phyloP scores from a whole-genome alignment of 805 yeast species.

The Candida wancherniae region DNA sequence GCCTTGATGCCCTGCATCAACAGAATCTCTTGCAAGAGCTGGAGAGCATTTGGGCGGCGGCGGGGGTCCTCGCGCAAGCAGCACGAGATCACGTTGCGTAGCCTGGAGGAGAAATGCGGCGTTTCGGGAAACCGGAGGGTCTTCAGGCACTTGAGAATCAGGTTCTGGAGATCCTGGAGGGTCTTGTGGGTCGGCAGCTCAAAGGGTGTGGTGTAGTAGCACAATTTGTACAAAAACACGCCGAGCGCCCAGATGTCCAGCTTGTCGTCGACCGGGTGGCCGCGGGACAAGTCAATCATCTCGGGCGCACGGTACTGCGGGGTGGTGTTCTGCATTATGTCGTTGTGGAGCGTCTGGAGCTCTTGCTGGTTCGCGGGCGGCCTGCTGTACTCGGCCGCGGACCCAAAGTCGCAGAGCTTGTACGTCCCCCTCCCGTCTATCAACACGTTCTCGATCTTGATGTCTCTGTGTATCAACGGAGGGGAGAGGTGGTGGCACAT shows the following conservation, averaged over 20 bases:
- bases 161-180: slow-evolving; percentile 46
- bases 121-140: slow-evolving; percentile 40
- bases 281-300: slow-evolving; percentile 68
- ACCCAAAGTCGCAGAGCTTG: slow-evolving; percentile 80
- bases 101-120: slow-evolving; percentile 49
- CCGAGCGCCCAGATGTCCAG: slow-evolving; percentile 87
- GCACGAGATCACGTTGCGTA: slow-evolving; percentile 60
- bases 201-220: slow-evolving; percentile 81
- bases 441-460: slow-evolving; percentile 77
- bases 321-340: slow-evolving; percentile 73
- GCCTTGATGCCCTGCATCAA: slow-evolving; percentile 48
- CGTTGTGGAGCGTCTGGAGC: slow-evolving; percentile 54
- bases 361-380: slow-evolving; percentile 63
- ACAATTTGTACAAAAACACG: slow-evolving; percentile 67
- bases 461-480: slow-evolving; percentile 72
- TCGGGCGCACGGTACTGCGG: slow-evolving; percentile 85
- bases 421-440: slow-evolving; percentile 53
- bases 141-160: slow-evolving; percentile 54
- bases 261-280: slow-evolving; percentile 73
- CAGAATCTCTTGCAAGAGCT: slow-evolving; percentile 63
- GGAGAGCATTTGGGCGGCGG: slow-evolving; percentile 69
- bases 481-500: slow-evolving; percentile 72
- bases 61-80: slow-evolving; percentile 63
- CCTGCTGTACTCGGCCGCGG: slow-evolving; percentile 60
- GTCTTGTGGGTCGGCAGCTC: slow-evolving; percentile 44